phyloP scores from a whole-genome alignment of 1,284 basidiomycete genomes.

The Rhizoctonia solani region DNA sequence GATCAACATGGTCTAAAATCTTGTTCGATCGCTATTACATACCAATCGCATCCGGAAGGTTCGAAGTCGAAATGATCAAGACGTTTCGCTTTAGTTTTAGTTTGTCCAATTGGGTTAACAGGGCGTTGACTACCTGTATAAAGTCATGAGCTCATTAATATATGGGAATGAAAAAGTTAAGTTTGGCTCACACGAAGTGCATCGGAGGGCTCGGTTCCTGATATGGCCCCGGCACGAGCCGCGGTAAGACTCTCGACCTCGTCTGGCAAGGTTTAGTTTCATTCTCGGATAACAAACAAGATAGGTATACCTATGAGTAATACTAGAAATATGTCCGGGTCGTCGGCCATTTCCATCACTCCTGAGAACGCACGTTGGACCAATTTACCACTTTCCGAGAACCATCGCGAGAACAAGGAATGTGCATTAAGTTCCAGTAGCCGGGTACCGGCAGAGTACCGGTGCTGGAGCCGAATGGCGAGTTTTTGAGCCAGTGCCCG shows the following conservation, averaged over 20 bases:
- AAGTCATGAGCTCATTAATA: not conserved
- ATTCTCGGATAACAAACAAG: not conserved
- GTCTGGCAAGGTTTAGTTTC: conserved; percentile 55
- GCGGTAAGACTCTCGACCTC: conserved; percentile 97
- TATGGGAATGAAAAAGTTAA: not conserved
- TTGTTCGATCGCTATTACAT: conserved; percentile 41
- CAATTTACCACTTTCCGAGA: conserved; percentile 97
- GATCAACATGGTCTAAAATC: not conserved
- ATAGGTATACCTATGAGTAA: conserved; percentile 83
- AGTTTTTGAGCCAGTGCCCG: conserved; percentile 95
- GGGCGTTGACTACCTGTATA: conserved; percentile 92
- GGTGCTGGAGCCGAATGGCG: conserved; percentile 82
- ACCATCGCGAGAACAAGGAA: conserved; percentile 95
- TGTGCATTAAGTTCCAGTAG: conserved; percentile 98
- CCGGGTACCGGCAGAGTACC: conserved; percentile 63
- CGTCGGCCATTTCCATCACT: conserved; percentile 87
- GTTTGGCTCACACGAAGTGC: conserved; percentile 77
- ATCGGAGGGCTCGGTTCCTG: conserved; percentile 93
- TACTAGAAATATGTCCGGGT: conserved; percentile 88
- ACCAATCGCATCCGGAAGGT: conserved; percentile 94
- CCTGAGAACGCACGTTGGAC: conserved; percentile 91
- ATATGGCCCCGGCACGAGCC: conserved; percentile 90
- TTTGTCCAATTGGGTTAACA: conserved; percentile 96
- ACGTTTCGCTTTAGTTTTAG: conserved; percentile 92
- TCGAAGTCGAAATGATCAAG: conserved; percentile 95